A percentile compares a stretch with the other conserved stretches of the same genome.
Conservation (phyloP, 2,329 filamentous ascomycete species). For the Cytospora chrysosperma region DNA sequence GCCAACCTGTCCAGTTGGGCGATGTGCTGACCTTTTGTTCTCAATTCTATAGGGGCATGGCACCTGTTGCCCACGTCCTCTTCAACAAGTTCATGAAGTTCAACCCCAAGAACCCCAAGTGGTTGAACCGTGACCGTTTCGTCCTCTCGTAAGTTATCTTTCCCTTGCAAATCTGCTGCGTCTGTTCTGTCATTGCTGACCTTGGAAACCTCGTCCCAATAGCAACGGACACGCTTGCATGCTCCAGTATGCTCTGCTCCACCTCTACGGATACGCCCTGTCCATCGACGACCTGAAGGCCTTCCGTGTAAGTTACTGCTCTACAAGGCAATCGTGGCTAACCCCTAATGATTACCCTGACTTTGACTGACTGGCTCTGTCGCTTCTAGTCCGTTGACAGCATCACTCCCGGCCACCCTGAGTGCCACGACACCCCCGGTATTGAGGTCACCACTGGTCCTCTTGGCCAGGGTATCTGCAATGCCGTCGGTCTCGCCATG, state of each 20-base stretch:
- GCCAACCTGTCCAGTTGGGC: background rate
- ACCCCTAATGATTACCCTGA: background rate
- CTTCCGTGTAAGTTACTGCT: slow-evolving; percentile 75
- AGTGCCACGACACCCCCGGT: slow-evolving; percentile 93
- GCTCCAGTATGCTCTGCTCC: slow-evolving; percentile 97
- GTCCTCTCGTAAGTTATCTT: slow-evolving; percentile 84
- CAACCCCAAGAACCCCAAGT: slow-evolving; percentile 98
- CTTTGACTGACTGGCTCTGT: background rate
- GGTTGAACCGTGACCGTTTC: slow-evolving; percentile 97
- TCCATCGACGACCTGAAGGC: slow-evolving; percentile 89
- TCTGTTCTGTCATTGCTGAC: background rate
- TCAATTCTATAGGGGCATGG: slow-evolving; percentile 65
- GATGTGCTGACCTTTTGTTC: background rate
- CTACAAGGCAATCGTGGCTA: background rate
- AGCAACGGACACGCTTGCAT: slow-evolving; percentile 99
- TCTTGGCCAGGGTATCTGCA: slow-evolving; percentile 94
- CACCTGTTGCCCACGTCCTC: slow-evolving; percentile 91
- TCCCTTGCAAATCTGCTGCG: slow-evolving; percentile 11
- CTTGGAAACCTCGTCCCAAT: slow-evolving; percentile 10
- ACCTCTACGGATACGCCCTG: slow-evolving; percentile 89
- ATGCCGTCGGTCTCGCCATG: slow-evolving; percentile 96
- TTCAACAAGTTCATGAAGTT: slow-evolving; percentile 99
- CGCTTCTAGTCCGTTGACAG: slow-evolving; percentile 49
- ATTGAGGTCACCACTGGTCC: slow-evolving; percentile 98
- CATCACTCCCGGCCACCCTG: slow-evolving; percentile 94